Base-by-base conservation (phyloP, 768 basidiomycete genomes). In the Rhizopogon roseolus region DNA sequence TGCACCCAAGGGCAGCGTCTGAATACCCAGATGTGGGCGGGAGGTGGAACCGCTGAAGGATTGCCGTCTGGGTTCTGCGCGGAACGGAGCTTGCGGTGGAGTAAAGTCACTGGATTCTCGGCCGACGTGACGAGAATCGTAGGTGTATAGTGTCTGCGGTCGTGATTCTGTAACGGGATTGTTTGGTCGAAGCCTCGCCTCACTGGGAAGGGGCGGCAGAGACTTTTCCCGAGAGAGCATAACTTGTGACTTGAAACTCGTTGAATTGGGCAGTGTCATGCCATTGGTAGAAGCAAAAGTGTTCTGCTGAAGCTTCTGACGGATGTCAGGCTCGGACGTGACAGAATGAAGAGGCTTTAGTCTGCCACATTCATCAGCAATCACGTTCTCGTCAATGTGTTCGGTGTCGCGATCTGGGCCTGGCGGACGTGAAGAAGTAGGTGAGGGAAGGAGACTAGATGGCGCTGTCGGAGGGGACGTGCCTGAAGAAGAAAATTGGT, bases 381-480 rank as follows among this genome's bases (percentile, higher is more conserved):
- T 54, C 16, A 55, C 45, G 25, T 72, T 70, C 25, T 83, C 78
- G 49, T 81, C 78, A 27, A 64, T 67, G 39, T 68, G 70, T 28
- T 68, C 62, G 45, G 63, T 68, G 56, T 86, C 83, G 64, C 76
- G 71, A 67, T 85, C 85, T 57, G 72, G 75, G 58, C 73, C 79
- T 63, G 82, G 80, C 46, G 77, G 80, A 56, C 84, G 84, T 57
- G 84, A 87, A 57, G 87, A 88, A 57, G 82, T 81, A 41, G 87
- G 87, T 56, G 89, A 90, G 37, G 89, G 88, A 50, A 87, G 72
- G 57, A 82, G 68, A 69, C 85, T 90, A 60, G 89, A 87, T 22
- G 87, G 82, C 62, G 85, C 85, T 46, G 88, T 86, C 54, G 86
- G 79, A 52, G 87, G 84, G 41, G 87, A 88, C 73, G 85, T 78